phyloP scores from a whole-genome alignment of 2,329 filamentous ascomycete species.

The Verticillium nonalfalfae region DNA sequence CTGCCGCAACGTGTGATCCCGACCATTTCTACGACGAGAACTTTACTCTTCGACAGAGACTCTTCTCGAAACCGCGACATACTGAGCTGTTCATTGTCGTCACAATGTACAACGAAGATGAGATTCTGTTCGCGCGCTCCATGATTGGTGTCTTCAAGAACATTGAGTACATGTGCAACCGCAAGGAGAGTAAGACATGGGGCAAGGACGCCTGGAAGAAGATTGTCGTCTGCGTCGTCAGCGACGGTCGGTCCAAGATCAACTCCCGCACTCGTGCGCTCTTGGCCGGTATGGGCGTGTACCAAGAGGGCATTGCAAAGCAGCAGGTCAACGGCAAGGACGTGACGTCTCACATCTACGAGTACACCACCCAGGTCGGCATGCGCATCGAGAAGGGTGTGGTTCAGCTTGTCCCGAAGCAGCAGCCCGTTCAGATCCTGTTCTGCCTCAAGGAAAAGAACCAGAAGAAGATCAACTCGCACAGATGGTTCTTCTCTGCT shows the following conservation, averaged over 20 bases:
- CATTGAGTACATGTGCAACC: conserved; percentile 94
- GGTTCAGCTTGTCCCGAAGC: conserved; percentile 76
- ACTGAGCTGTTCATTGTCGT: conserved; percentile 95
- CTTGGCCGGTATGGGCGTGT: conserved; percentile 88
- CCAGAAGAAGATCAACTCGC: conserved; percentile 99
- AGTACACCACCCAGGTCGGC: conserved; percentile 83
- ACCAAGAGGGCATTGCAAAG: conserved; percentile 97
- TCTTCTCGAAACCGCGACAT: conserved; percentile 87
- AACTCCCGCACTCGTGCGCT: conserved; percentile 86
- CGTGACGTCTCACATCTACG: conserved; percentile 96
- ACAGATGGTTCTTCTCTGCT: conserved; percentile 98
- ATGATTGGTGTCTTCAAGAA: conserved; percentile 99
- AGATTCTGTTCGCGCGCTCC: conserved; percentile 89
- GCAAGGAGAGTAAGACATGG: conserved; percentile 94
- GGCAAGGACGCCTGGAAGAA: conserved; percentile 99
- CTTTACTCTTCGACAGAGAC: conserved; percentile 83
- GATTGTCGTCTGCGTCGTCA: conserved; percentile 97
- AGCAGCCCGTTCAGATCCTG: conserved; percentile 89
- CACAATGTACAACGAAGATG: conserved; percentile 99
- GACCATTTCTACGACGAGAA: conserved; percentile 80
- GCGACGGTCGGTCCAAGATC: conserved; percentile 95
- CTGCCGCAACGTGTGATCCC: conserved; percentile 90
- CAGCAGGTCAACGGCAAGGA: conserved; percentile 96
- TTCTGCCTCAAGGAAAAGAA: conserved; percentile 99
- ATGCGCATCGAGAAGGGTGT: conserved; percentile 86